Base-by-base conservation (phyloP, 768 basidiomycete genomes). In the Lactarius evosmus region DNA sequence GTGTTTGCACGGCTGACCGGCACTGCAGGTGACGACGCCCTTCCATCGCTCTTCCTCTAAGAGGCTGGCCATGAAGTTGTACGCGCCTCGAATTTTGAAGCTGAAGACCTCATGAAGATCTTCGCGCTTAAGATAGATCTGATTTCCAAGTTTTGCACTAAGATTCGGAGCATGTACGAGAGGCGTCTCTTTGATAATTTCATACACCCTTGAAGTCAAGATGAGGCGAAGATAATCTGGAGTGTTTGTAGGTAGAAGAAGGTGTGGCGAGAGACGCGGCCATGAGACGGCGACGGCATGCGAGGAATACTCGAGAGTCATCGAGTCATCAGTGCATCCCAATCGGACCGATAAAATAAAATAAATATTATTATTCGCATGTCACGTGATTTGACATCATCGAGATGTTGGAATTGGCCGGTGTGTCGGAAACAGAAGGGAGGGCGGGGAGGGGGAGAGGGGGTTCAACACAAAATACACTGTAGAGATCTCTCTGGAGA, bases 21-120 rank as follows among this genome's bases (percentile, higher is more conserved):
- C 97, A 74, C 93, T 96, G 73, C 97, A 99, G 53, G 97, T 98
- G 60, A 98, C 81, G 69, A 99, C 97, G 63, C 97, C 97, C 75
- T 95, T 95, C 92, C 95, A 95, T 62, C 93, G 82, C 72, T 98
- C 96, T 61, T 95, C 93, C 34, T 89, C 87, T 8, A 80, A 79
- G 38, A 99, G 79, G 74, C 83, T 83, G 25, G 93, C 93, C 96
- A 99, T 99, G 71, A 97, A 92, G 75, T 99, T 99, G 79, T 97
- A 99, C 34, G 97, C 97, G 27, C 97, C 97, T 5, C 97, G 82
- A 53, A 98, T 95, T 74, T 99, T 99, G 86, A 99, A 99, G 74
- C 93, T 95, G 75, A 99, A 99, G 22, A 99, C 97, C 71, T 93
- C 89, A 52, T 98, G 96, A 2, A 97, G 82, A 71, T 99, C 97